phyloP scores from a whole-genome alignment of 208 protist genomes.

The Herpetomonas muscarum region DNA sequence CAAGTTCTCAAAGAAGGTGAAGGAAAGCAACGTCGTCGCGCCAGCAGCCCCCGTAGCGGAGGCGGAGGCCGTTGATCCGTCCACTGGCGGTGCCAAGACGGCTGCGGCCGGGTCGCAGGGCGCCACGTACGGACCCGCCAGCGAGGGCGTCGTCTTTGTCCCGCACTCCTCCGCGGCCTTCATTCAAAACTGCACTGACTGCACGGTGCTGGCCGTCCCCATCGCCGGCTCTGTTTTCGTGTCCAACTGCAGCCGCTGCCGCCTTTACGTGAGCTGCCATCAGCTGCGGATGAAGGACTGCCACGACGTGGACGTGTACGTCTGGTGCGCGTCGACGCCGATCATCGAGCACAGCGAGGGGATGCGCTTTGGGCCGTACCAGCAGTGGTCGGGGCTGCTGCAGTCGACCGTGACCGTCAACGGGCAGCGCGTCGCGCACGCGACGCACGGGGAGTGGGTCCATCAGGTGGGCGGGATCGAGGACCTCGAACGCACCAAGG shows the following conservation, averaged over 20 bases:
- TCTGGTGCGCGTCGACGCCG: slow-evolving; percentile 73
- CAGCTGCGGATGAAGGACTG: slow-evolving; percentile 84
- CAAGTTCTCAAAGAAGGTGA: slow-evolving; percentile 54
- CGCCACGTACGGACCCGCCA: not conserved
- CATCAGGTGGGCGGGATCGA: slow-evolving; percentile 48
- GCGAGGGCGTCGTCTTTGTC: slow-evolving; percentile 35
- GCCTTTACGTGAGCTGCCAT: slow-evolving; percentile 76
- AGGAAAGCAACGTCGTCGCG: too few species aligned
- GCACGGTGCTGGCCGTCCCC: slow-evolving; percentile 52
- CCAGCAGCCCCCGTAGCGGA: not conserved
- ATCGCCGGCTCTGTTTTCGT: slow-evolving; percentile 81
- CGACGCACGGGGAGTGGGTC: slow-evolving; percentile 60
- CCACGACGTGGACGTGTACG: slow-evolving; percentile 62
- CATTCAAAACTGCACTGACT: slow-evolving; percentile 40
- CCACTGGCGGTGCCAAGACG: not conserved
- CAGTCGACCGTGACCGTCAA: slow-evolving; percentile 17
- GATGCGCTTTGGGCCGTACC: slow-evolving; percentile 77
- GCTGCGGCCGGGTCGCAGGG: not conserved
- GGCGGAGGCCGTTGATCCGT: not conserved
- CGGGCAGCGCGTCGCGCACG: slow-evolving; percentile 17
- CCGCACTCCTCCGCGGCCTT: slow-evolving; percentile 47
- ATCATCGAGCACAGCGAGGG: slow-evolving; percentile 75
- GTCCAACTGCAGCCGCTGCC: slow-evolving; percentile 54
- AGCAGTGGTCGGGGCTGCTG: slow-evolving; percentile 66
- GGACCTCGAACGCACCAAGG: slow-evolving; percentile 21